Base-by-base conservation (phyloP, 2,329 filamentous ascomycete genomes). In the Aspergillus viridinutans region DNA sequence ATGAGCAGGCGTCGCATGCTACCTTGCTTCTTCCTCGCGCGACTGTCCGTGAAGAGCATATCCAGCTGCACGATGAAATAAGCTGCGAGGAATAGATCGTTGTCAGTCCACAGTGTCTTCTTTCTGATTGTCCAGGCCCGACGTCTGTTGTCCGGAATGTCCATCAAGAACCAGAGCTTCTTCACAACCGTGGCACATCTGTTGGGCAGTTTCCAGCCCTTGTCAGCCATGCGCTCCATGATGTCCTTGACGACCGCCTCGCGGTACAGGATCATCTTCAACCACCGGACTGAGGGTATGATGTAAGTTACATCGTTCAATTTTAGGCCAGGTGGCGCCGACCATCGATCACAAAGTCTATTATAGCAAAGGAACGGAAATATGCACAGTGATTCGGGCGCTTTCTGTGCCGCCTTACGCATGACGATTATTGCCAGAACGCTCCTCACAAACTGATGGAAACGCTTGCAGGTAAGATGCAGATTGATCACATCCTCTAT, bases 91-190 rank as follows among this genome's bases (percentile, higher is more conserved):
- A 84, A 82, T 9, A 94, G 70, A 66, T 90, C 85, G 3, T 69
- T 58, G 56, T 87, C 76, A 9, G 80, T 75, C 80, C 88, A 88
- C 50, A 86, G 76, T 0, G 66, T 62, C 9, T 54, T 53, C 68
- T 84, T 84, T 29, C 76, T 76, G 4, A 90, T 70, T 5, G 87
- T 74, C 1, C 75, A 76, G 5, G 79, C 72, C 1, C 90, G 84
- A 14, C 81, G 75, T 0, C 61, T 64, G 51, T 80, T 87, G 14
- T 83, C 85, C 0, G 83, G 75, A 3, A 87, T 75, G 65, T 92
- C 89, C 77, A 91, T 85, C 35, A 90, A 67, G 52, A 89, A 80
- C 90, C 90, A 94, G 20, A 90, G 76, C 67, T 89, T 89, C 65
- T 84, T 79, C 49, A 89, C 73, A 1, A 80, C 78, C 10, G 65